Percentiles rank a stretch among this genome's conserved stretches.
phyloP scores from a whole-genome alignment of 2,329 filamentous ascomycete species.

The Clonostachys byssicola region DNA sequence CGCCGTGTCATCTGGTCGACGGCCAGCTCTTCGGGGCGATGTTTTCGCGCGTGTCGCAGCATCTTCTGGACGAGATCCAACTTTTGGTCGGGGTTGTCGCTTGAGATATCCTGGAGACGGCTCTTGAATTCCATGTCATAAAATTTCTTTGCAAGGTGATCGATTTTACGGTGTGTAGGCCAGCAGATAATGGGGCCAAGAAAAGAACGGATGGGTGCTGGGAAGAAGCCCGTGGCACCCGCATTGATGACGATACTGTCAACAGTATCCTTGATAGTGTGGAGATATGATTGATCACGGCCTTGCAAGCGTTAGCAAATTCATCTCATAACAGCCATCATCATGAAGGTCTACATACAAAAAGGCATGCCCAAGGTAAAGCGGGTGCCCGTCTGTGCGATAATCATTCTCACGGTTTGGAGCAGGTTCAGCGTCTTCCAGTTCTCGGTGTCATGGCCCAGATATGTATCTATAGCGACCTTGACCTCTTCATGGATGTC shows the following conservation, averaged over 20 bases:
- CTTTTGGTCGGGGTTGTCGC: conserved; percentile 14
- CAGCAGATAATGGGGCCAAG: conserved; percentile 17
- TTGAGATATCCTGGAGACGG: conserved; percentile 9
- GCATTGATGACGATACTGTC: conserved; percentile 24
- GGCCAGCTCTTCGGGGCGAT: conserved; percentile 28
- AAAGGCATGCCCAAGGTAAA: conserved; percentile 19
- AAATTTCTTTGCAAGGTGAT: conserved; percentile 15
- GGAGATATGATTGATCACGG: conserved; percentile 25
- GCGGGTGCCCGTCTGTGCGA: conserved; percentile 21
- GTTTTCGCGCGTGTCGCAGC: conserved; percentile 26
- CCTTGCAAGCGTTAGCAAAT: neutral
- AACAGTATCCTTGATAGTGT: conserved; percentile 17
- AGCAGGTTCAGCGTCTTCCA: conserved; percentile 26
- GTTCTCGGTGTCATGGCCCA: conserved; percentile 22
- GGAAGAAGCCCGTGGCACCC: conserved; percentile 20
- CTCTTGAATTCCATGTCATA: conserved; percentile 12
- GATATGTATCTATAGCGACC: conserved; percentile 22
- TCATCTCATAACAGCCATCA: neutral
- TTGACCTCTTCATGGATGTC: conserved; percentile 22
- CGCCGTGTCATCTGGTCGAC: conserved; percentile 20
- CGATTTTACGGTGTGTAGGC: conserved; percentile 10
- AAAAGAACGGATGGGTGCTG: conserved; percentile 21
- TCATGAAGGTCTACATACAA: neutral
- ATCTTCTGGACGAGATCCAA: conserved; percentile 37
- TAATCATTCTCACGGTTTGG: conserved; percentile 16